phyloP scores from a whole-genome alignment of 1,139 yeast species.

The Saccharomycopsis crataegensis region DNA sequence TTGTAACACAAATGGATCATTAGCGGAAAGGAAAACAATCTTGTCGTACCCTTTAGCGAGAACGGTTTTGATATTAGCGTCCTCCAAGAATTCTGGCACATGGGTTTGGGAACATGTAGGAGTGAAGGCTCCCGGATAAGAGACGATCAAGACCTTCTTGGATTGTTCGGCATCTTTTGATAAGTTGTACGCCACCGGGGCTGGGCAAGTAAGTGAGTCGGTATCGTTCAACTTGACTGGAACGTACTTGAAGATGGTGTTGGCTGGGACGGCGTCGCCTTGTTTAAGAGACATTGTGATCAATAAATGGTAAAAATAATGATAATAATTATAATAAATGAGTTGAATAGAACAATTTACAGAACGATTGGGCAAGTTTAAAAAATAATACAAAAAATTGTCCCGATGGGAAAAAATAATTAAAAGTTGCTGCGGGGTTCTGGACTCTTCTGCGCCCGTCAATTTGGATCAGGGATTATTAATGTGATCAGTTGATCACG shows the following conservation, averaged over 20 bases:
- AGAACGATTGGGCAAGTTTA: too few relatives aligned
- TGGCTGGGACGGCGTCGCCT: constrained; percentile 16
- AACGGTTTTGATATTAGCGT: constrained; percentile 41
- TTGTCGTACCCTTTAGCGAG: constrained; percentile 55
- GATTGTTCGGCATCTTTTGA: constrained; percentile 21
- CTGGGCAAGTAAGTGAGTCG: constrained; percentile 12
- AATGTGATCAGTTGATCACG: too few relatives aligned
- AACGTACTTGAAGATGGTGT: constrained; percentile 12
- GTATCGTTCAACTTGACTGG: constrained; percentile 8
- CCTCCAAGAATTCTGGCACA: constrained; percentile 66
- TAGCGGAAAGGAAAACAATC: constrained; percentile 67
- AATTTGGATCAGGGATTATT: too few relatives aligned
- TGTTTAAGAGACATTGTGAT: neutral
- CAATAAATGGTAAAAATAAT: neutral
- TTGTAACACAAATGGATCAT: constrained; percentile 78
- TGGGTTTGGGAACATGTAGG: constrained; percentile 79
- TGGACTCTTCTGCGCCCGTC: too few relatives aligned
- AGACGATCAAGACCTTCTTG: constrained; percentile 52
- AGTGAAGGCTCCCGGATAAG: constrained; percentile 89
- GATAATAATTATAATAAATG: too few relatives aligned
- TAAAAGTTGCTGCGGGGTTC: too few relatives aligned
- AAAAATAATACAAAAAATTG: too few relatives aligned
- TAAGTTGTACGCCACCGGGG: constrained; percentile 13
- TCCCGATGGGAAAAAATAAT: too few relatives aligned
- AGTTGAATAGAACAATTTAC: too few relatives aligned